These are phyloP conservation scores for Isabelozyma rhagii DNA, from an alignment of 805 yeast species.

Conservation along the genomic window DNA sequence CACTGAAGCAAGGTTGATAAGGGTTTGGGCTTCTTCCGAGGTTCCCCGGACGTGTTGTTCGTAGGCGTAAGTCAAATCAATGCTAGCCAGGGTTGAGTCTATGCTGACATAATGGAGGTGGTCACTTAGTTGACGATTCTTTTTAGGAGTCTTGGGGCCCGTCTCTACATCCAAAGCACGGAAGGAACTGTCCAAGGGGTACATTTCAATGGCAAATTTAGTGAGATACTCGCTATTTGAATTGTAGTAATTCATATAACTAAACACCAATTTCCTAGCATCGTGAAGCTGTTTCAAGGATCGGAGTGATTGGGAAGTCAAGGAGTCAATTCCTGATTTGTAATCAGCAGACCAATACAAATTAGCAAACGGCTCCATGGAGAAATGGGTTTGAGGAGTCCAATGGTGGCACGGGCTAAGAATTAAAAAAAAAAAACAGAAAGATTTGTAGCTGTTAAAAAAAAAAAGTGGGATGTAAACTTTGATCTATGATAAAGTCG, in stretches of 20 bases:
- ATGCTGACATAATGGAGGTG: background rate
- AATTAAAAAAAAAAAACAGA: no score
- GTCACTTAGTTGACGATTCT: background rate
- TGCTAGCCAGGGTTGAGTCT: background rate
- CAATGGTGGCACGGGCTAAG: no score
- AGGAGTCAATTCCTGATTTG: constrained; percentile 29
- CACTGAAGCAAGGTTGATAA: constrained; percentile 23
- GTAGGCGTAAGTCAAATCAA: constrained; percentile 2
- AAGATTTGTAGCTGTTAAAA: no score
- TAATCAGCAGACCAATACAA: constrained; percentile 43
- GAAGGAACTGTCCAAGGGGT: constrained; percentile 19
- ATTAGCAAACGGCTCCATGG: constrained; percentile 24
- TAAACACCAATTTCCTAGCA: constrained; percentile 32
- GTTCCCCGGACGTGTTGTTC: constrained; percentile 16
- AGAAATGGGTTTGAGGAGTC: no score
- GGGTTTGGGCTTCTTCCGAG: constrained; percentile 18
- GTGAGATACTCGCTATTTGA: constrained; percentile 32
- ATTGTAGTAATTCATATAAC: constrained; percentile 33
- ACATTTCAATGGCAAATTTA: constrained; percentile 21
- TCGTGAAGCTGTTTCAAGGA: constrained; percentile 41
- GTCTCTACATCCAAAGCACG: constrained; percentile 4
- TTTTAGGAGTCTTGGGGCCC: no score
- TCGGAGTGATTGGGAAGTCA: constrained; percentile 25
- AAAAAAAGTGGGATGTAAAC: no score
- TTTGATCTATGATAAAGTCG: background rate